These are phyloP conservation scores for Xylaria curta DNA, from an alignment of 495 filamentous ascomycete genomes.

Conservation along the genomic window DNA sequence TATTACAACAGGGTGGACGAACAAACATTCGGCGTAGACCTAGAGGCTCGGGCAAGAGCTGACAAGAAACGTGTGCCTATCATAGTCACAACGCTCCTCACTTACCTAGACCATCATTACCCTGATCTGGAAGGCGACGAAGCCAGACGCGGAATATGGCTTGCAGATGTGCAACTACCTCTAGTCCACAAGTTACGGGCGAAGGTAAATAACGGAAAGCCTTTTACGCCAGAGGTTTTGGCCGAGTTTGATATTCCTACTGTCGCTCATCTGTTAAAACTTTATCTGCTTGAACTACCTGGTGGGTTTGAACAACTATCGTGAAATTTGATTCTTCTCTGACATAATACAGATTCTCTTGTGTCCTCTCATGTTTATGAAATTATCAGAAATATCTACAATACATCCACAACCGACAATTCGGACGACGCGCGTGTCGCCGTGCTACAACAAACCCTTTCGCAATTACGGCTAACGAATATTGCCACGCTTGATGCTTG, in stretches of 20 bases:
- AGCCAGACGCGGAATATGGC: constrained; percentile 89
- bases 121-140: constrained; percentile 98
- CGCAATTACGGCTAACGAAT: constrained; percentile 93
- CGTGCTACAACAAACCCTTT: constrained; percentile 93
- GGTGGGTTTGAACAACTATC: constrained; percentile 59
- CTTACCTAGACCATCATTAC: constrained; percentile 94
- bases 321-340: constrained; percentile 27
- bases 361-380: constrained; percentile 99
- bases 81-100: constrained; percentile 90
- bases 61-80: constrained; percentile 95
- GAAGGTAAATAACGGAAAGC: constrained; percentile 86
- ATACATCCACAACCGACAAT: constrained; percentile 74
- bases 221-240: constrained; percentile 75
- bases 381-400: constrained; percentile 97
- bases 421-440: constrained; percentile 76
- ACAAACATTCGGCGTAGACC: constrained; percentile 96
- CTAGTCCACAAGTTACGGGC: constrained; percentile 85
- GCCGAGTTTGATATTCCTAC: constrained; percentile 90
- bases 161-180: constrained; percentile 84
- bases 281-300: constrained; percentile 95
- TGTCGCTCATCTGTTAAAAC: constrained; percentile 89
- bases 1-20: constrained; percentile 99
- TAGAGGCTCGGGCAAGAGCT: constrained; percentile 89
- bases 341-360: constrained; percentile 72
- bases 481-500: constrained; percentile 98